Percentiles rank a stretch among this genome's conserved stretches.
phyloP scores from a whole-genome alignment of 1,284 basidiomycete species.

The Puccinia polysora region DNA sequence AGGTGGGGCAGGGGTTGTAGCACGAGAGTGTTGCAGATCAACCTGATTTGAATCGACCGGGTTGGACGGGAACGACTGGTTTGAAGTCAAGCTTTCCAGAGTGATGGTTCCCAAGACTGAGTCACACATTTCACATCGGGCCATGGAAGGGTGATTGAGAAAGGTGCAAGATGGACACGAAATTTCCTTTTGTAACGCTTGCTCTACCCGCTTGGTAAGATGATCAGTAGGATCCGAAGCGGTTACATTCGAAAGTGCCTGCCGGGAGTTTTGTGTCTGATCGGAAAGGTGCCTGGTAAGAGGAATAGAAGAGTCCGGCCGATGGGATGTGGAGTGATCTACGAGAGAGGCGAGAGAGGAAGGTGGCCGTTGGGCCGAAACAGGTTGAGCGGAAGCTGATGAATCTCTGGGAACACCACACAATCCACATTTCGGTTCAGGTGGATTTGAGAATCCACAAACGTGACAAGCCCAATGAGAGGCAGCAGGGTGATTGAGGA shows the following conservation, averaged over 20 bases:
- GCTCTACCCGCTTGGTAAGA: neutral
- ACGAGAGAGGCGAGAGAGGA: constrained; percentile 9
- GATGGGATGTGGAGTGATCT: too few species aligned
- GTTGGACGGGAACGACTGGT: constrained; percentile 50
- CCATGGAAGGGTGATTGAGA: constrained; percentile 73
- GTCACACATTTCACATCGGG: constrained; percentile 79
- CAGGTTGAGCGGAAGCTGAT: neutral
- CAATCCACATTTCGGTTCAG: constrained; percentile 22
- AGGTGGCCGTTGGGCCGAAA: neutral
- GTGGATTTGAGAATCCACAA: constrained; percentile 41
- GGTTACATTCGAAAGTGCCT: constrained; percentile 33
- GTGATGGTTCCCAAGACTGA: constrained; percentile 59
- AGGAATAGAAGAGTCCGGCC: too few species aligned
- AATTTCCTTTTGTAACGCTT: constrained; percentile 50
- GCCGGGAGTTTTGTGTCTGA: constrained; percentile 3
- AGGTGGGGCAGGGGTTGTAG: constrained; percentile 63
- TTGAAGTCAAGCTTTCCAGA: neutral
- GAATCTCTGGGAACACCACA: constrained; percentile 29
- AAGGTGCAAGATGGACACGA: constrained; percentile 87
- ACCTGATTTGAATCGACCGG: constrained; percentile 45
- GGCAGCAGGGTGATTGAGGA: constrained; percentile 9
- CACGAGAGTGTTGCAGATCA: constrained; percentile 52
- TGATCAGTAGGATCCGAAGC: constrained; percentile 4
- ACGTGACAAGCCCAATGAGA: constrained; percentile 44
- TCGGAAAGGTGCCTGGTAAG: constrained; percentile 4